phyloP scores from a whole-genome alignment of 1,139 yeast genomes.

The Pichiaceae sp. region DNA sequence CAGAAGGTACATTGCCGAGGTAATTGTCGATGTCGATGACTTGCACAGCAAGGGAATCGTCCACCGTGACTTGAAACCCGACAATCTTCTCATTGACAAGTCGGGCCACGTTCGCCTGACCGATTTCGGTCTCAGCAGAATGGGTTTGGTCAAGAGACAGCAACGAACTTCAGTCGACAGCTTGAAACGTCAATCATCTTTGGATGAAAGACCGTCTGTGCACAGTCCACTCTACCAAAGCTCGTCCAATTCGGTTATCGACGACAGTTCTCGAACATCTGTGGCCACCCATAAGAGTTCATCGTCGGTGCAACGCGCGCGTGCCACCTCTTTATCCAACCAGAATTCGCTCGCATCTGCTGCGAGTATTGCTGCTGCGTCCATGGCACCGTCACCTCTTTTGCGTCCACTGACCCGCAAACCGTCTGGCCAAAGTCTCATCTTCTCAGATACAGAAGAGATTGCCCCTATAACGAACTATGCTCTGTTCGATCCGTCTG shows the following conservation, averaged over 20 bases:
- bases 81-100: conserved; percentile 77
- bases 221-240: neutral
- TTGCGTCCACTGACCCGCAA: conserved; percentile 29
- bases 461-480: conserved; percentile 28
- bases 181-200: neutral
- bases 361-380: too few relatives aligned
- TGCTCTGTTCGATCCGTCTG: conserved; percentile 63
- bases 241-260: neutral
- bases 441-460: conserved; percentile 36
- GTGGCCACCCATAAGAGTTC: neutral
- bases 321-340: neutral
- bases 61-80: conserved; percentile 90
- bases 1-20: conserved; percentile 78
- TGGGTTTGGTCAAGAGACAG: conserved; percentile 85
- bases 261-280: neutral
- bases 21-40: conserved; percentile 83
- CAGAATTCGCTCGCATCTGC: neutral
- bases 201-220: neutral
- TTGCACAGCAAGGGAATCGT: conserved; percentile 83
- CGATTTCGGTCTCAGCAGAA: conserved; percentile 88
- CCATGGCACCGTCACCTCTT: conserved; percentile 3
- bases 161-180: conserved; percentile 13
- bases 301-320: neutral
- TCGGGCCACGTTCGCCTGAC: conserved; percentile 87
- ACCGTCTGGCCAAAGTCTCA: conserved; percentile 47